Evolutionary conservation across 2,329 filamentous ascomycete species (phyloP).

Genomic region (Nakataea oryzae): DNA sequence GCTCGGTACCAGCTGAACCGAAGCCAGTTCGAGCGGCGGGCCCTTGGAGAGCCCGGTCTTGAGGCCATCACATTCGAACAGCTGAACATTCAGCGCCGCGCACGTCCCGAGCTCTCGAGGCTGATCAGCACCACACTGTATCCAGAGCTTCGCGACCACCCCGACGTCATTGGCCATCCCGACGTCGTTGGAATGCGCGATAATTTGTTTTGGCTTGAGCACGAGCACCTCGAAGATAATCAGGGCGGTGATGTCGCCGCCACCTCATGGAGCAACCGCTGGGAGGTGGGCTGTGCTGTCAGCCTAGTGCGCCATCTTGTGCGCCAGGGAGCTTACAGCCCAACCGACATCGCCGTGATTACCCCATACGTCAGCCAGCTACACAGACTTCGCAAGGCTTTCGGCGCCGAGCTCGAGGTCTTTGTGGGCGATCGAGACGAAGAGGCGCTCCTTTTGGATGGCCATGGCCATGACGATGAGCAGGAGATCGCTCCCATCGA

Average conservation of each 20-base stretch:
- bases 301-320: slow-evolving; percentile 55
- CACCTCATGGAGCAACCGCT: slow-evolving; percentile 43
- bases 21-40: slow-evolving; percentile 50
- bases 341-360: slow-evolving; percentile 57
- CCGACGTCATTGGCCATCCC: slow-evolving; percentile 25
- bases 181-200: slow-evolving; percentile 41
- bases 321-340: slow-evolving; percentile 49
- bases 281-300: slow-evolving; percentile 53
- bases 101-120: slow-evolving; percentile 51
- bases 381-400: slow-evolving; percentile 32
- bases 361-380: slow-evolving; percentile 55
- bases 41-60: slow-evolving; percentile 12
- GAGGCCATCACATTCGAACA: slow-evolving; percentile 18
- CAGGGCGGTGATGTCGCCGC: slow-evolving; percentile 19
- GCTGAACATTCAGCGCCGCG: slow-evolving; percentile 51
- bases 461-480: slow-evolving; percentile 18
- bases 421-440: slow-evolving; percentile 52
- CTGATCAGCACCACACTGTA: slow-evolving; percentile 51
- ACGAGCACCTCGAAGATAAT: slow-evolving; percentile 34
- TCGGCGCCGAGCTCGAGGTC: slow-evolving; percentile 46
- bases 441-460: slow-evolving; percentile 35
- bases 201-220: slow-evolving; percentile 53
- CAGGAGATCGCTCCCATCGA: neutral
- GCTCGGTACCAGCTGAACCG: slow-evolving; percentile 42
- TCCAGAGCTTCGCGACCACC: slow-evolving; percentile 39